phyloP scores from a whole-genome alignment of 768 basidiomycete genomes.

The Amanita jacksonii region DNA sequence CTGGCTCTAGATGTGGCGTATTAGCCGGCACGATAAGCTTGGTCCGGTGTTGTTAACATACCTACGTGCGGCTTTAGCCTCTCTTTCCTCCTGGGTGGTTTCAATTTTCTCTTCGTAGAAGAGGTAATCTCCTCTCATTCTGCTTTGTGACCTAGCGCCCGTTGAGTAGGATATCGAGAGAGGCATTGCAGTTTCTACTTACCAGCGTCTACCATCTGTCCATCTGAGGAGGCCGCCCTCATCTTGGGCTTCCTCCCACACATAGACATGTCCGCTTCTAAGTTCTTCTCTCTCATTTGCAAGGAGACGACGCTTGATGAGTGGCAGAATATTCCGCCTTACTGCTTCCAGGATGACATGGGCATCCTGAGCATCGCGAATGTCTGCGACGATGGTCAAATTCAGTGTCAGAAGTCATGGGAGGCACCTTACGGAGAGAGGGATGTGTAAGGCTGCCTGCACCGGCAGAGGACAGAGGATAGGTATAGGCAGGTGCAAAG shows the following conservation, averaged over 20 bases:
- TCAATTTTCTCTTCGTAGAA: constrained; percentile 83
- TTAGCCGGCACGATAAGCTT: constrained; percentile 10
- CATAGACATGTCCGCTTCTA: constrained; percentile 67
- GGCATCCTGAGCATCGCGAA: constrained; percentile 74
- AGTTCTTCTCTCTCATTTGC: constrained; percentile 62
- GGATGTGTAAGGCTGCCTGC: constrained; percentile 35
- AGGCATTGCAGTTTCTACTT: constrained; percentile 10
- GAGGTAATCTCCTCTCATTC: constrained; percentile 75
- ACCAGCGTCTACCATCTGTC: constrained; percentile 81
- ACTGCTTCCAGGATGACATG: constrained; percentile 73
- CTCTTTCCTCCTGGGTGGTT: constrained; percentile 69
- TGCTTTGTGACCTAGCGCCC: constrained; percentile 62
- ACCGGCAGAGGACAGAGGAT: constrained; percentile 12
- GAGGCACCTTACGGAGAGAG: constrained; percentile 32
- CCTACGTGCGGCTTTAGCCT: constrained; percentile 74
- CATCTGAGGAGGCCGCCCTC: constrained; percentile 61
- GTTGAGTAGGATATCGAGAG: background rate
- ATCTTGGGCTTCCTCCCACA: constrained; percentile 82
- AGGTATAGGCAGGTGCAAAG: constrained; percentile 13
- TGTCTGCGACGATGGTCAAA: constrained; percentile 33
- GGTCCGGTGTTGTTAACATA: constrained; percentile 22
- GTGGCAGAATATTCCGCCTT: constrained; percentile 55
- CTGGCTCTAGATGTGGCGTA: constrained; percentile 31
- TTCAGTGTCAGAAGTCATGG: background rate
- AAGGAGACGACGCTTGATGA: constrained; percentile 63